A percentile compares a stretch with the other conserved stretches of the same genome.
These are phyloP conservation scores for peach (Prunus persica) DNA, from an alignment of 306 rosid genomes.

Conservation along the genomic window DNA sequence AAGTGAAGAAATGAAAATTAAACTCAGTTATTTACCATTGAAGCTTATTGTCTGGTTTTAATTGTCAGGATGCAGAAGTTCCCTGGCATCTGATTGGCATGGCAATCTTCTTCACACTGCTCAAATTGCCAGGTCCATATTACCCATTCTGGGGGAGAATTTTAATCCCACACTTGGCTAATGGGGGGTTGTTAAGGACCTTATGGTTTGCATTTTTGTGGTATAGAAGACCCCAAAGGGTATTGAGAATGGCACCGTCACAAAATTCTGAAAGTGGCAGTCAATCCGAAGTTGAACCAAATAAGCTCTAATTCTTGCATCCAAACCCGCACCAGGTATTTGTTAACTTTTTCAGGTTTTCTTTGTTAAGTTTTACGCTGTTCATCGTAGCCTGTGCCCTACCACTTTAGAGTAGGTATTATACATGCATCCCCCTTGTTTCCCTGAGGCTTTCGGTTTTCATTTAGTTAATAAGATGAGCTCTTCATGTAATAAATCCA, in stretches of 20 bases:
- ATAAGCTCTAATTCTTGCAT: constrained; percentile 11
- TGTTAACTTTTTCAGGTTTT: not conserved
- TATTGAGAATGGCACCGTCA: not conserved
- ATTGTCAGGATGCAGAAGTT: constrained; percentile 78
- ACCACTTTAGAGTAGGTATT: not conserved
- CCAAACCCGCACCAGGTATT: constrained; percentile 29
- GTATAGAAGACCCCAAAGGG: constrained; percentile 32
- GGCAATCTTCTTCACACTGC: constrained; percentile 68
- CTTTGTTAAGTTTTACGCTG: not conserved
- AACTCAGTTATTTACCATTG: not conserved
- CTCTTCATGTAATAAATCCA: not conserved
- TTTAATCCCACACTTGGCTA: constrained; percentile 75
- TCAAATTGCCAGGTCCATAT: constrained; percentile 87
- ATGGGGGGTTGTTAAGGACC: constrained; percentile 40
- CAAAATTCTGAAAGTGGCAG: constrained; percentile 15
- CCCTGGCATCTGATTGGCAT: constrained; percentile 87
- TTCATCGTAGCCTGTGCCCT: not conserved
- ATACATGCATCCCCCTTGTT: not conserved
- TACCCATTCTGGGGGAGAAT: constrained; percentile 89
- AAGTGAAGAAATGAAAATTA: not conserved
- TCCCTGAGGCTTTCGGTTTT: not conserved
- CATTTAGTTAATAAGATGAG: not conserved
- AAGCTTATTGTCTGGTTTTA: constrained; percentile 22
- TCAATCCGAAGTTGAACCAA: constrained; percentile 11
- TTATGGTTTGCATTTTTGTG: constrained; percentile 36